Conservation (phyloP, 2,329 filamentous ascomycete species). For the Xylariomycetidae sp. region DNA sequence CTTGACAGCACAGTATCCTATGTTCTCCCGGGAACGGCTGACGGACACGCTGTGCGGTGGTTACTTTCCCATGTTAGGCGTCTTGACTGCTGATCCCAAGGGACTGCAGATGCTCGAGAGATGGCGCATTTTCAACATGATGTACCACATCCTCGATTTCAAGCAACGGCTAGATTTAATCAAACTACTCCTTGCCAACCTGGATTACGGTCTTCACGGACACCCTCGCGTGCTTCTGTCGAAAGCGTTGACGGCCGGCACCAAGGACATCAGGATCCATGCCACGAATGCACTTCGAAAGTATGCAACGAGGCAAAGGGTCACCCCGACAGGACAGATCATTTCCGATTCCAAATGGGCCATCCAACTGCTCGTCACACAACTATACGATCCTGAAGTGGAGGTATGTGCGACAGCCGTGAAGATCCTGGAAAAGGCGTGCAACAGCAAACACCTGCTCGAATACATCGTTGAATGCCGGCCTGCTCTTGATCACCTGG, state of each 20-base stretch:
- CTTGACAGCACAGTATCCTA: slow-evolving; percentile 74
- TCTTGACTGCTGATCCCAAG: slow-evolving; percentile 74
- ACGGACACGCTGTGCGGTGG: slow-evolving; percentile 84
- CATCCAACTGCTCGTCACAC: slow-evolving; percentile 93
- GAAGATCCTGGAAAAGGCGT: slow-evolving; percentile 95
- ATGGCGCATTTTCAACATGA: slow-evolving; percentile 99
- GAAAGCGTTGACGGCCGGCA: slow-evolving; percentile 87
- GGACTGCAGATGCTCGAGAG: slow-evolving; percentile 87
- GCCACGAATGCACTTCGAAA: slow-evolving; percentile 82
- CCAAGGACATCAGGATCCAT: slow-evolving; percentile 87
- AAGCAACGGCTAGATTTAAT: slow-evolving; percentile 89
- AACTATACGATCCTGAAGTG: slow-evolving; percentile 94
- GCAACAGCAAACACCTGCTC: slow-evolving; percentile 83
- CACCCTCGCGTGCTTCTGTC: slow-evolving; percentile 90
- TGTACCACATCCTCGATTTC: slow-evolving; percentile 95
- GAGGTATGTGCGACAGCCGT: slow-evolving; percentile 95
- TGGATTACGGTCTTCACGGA: slow-evolving; percentile 85
- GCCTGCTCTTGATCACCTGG: slow-evolving; percentile 88
- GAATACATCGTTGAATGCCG: slow-evolving; percentile 97
- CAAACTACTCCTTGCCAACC: slow-evolving; percentile 79
- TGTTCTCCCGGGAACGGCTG: slow-evolving; percentile 84
- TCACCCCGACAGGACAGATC: slow-evolving; percentile 33
- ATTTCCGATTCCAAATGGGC: slow-evolving; percentile 84
- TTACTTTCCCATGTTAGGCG: slow-evolving; percentile 90
- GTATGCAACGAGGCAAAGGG: slow-evolving; percentile 62